These are phyloP conservation scores for Candida patagonica DNA, from an alignment of 805 yeast species.

Conservation along the genomic window DNA sequence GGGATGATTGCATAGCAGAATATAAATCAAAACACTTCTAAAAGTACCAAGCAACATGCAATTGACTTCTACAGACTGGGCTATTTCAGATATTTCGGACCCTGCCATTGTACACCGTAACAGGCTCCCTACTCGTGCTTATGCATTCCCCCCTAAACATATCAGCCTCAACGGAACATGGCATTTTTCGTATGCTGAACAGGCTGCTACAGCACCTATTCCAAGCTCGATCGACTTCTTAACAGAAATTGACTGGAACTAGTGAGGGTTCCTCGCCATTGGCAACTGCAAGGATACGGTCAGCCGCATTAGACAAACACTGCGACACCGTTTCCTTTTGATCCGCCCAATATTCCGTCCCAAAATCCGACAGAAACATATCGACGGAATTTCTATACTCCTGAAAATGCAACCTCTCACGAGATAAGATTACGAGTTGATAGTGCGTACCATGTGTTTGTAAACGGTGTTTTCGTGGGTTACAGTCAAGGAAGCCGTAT, in stretches of 20 bases:
- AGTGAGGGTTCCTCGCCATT: slow-evolving; percentile 28
- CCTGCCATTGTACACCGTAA: slow-evolving; percentile 6
- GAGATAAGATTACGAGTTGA: no score
- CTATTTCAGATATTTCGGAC: background rate
- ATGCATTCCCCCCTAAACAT: slow-evolving; percentile 8
- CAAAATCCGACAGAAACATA: slow-evolving; percentile 30
- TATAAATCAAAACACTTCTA: no score
- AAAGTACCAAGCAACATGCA: no score
- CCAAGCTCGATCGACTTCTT: background rate
- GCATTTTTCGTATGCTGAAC: slow-evolving; percentile 16
- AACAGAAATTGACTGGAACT: slow-evolving; percentile 12
- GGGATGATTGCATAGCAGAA: no score
- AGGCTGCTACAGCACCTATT: slow-evolving; percentile 7
- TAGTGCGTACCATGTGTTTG: slow-evolving; percentile 26
- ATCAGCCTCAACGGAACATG: slow-evolving; percentile 20
- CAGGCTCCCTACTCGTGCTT: slow-evolving; percentile 14
- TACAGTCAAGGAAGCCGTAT: slow-evolving; percentile 29
- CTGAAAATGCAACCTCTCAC: slow-evolving; percentile 16
- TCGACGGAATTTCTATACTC: slow-evolving; percentile 19
- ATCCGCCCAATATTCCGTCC: slow-evolving; percentile 28
- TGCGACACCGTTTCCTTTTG: slow-evolving; percentile 25
- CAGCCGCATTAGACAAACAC: slow-evolving; percentile 29
- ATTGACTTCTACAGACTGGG: no score
- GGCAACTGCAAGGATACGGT: slow-evolving; percentile 31
- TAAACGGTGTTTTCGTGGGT: slow-evolving; percentile 27